Evolutionary conservation across 2,329 filamentous ascomycete genomes (phyloP), one percentile per base, ranked within the genome.

Genomic region (Trichoderma sp.): DNA sequence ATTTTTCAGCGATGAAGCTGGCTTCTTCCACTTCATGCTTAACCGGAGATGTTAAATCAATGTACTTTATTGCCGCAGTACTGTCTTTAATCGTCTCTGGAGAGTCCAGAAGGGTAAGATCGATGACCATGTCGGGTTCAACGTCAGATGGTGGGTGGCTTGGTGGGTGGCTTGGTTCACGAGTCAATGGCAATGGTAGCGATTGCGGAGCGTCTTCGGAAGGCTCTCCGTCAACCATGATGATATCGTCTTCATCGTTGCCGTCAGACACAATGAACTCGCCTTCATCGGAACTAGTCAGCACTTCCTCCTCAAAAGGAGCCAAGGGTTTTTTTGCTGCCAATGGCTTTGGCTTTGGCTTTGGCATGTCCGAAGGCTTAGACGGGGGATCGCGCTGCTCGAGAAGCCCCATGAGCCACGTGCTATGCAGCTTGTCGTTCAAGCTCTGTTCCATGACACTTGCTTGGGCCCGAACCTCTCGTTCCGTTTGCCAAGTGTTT

Each of bases 371-470:
- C 17, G 73, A 70, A 13, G 74, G 74, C 61, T 79, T 82, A 3
- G 80, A 76, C 0, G 83, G 82, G 56, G 78, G 78, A 15, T 67
- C 53, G 6, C 78, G 80, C 19, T 79, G 80, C 45, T 78, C 77
- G 5, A 89, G 78, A 27, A 85, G 71, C 7, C 76, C 71, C n/a
- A 85, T 79, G 3, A 81, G 74, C 86, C 86, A 90, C 8, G 74
- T 73, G 9, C 83, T 75, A 45, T 86, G 77, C 72, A 89, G 80
- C 58, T 86, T 84, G 65, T 90, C 84, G 39, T 86, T 84, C 1
- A 97, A 78, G 4, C 84, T 92, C 5, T 82, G 80, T 68, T 94
- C 88, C 65, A 97, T 79, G 39, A 80, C 84, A 12, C 79, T 77
- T 58, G 88, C 88, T 72, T 88, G 86, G 6, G 78, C 79, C 29